Conservation (phyloP, 352 stramenopile genomes). For the Globisporangium recalcitrans region DNA sequence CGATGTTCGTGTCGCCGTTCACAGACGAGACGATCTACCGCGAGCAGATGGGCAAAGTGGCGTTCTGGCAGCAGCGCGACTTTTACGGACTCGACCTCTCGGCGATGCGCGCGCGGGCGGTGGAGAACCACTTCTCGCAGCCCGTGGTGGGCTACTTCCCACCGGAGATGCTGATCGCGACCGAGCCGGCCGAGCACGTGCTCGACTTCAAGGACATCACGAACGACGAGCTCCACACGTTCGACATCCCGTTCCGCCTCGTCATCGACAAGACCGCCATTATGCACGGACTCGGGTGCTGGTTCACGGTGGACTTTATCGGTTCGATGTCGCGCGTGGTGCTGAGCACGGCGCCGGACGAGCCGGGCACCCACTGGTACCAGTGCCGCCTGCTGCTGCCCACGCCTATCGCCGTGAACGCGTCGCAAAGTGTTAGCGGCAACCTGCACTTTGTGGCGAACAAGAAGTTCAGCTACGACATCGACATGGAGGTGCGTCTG, state of each 20-base stretch:
- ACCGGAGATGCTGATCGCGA: conserved; percentile 64
- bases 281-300: conserved; percentile 96
- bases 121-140: conserved; percentile 97
- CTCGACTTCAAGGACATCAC: conserved; percentile 85
- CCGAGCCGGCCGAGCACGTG: conserved; percentile 48
- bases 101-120: conserved; percentile 89
- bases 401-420: conserved; percentile 90
- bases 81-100: conserved; percentile 98
- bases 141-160: conserved; percentile 93
- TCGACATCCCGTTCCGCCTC: conserved; percentile 90
- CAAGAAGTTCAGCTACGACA: conserved; percentile 96
- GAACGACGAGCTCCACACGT: conserved; percentile 76
- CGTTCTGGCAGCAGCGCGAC: conserved; percentile 93
- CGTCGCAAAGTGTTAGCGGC: conserved; percentile 83
- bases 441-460: conserved; percentile 91
- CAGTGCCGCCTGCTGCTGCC: conserved; percentile 91
- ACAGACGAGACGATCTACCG: conserved; percentile 92
- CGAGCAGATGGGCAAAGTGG: conserved; percentile 89
- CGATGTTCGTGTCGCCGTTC: conserved; percentile 96
- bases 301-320: conserved; percentile 98
- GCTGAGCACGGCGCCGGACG: conserved; percentile 79
- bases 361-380: conserved; percentile 86
- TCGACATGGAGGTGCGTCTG: conserved; percentile 85
- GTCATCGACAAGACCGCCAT: conserved; percentile 86
- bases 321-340: conserved; percentile 78